phyloP scores from a whole-genome alignment of 2,329 filamentous ascomycete genomes.

The Fusarium praegraminearum region DNA sequence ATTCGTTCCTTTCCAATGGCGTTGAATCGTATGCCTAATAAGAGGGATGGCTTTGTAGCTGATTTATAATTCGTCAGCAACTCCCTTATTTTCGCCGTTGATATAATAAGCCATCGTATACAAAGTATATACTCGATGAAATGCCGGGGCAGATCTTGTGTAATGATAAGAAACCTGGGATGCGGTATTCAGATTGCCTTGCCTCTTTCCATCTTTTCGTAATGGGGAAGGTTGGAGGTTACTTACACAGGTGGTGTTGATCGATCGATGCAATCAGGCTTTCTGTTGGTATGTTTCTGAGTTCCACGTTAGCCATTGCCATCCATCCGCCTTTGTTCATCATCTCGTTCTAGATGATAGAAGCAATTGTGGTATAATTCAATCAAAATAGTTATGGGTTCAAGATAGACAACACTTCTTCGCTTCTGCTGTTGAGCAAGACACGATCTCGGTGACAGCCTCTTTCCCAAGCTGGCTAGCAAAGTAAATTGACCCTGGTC shows the following conservation, averaged over 20 bases:
- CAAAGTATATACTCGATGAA: neutral
- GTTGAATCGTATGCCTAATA: neutral
- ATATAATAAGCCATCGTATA: neutral
- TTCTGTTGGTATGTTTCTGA: neutral
- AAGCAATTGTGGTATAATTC: neutral
- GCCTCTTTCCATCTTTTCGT: neutral
- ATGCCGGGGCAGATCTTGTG: slow-evolving; percentile 3
- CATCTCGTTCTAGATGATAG: neutral
- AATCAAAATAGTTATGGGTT: neutral
- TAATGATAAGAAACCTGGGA: neutral
- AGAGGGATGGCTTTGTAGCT: slow-evolving; percentile 5
- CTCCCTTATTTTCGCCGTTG: slow-evolving; percentile 2
- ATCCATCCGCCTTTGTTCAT: neutral
- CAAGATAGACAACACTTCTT: neutral
- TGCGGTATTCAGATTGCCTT: neutral
- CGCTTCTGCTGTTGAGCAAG: neutral
- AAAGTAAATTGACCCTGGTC: slow-evolving; percentile 5
- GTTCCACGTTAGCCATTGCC: neutral
- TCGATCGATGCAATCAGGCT: neutral
- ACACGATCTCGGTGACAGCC: neutral
- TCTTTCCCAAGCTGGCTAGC: neutral
- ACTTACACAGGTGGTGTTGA: slow-evolving; percentile 2
- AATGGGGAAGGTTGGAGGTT: neutral
- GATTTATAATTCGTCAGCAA: slow-evolving; percentile 23
- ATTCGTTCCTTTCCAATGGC: neutral